phyloP scores from a whole-genome alignment of 2,329 filamentous ascomycete genomes.

The Cytospora mali region DNA sequence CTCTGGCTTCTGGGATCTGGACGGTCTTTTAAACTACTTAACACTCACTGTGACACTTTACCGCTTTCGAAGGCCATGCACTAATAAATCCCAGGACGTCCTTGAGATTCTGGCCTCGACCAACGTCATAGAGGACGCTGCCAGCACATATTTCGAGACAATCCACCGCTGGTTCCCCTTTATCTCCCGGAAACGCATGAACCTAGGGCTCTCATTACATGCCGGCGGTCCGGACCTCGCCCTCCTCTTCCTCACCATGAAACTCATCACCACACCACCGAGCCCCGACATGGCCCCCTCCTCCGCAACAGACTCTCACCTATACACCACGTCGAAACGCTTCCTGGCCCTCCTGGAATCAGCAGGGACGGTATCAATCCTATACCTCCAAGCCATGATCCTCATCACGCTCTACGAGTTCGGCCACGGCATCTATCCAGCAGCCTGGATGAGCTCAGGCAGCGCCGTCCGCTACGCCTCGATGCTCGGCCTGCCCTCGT shows the following conservation, averaged over 20 bases:
- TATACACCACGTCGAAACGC: conserved; percentile 48
- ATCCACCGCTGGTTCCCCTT: conserved; percentile 53
- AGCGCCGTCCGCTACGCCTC: conserved; percentile 48
- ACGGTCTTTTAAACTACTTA: neutral
- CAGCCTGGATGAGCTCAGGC: conserved; percentile 51
- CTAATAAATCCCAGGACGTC: conserved; percentile 38
- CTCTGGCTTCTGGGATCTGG: neutral
- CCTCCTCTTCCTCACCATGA: conserved; percentile 52
- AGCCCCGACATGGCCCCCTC: conserved; percentile 35
- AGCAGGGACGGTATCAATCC: conserved; percentile 45
- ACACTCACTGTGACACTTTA: neutral
- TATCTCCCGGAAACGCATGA: conserved; percentile 49
- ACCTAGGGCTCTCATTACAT: conserved; percentile 44
- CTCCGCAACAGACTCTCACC: conserved; percentile 38
- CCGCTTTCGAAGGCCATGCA: too few relatives aligned
- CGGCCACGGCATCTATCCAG: conserved; percentile 52
- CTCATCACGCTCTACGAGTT: conserved; percentile 52
- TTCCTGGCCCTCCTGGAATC: conserved; percentile 46
- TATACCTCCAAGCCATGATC: conserved; percentile 48
- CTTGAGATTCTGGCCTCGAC: conserved; percentile 44
- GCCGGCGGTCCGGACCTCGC: conserved; percentile 50
- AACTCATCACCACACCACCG: conserved; percentile 44
- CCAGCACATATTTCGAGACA: conserved; percentile 46
- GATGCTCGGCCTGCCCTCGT: conserved; percentile 46
- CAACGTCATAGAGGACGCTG: conserved; percentile 40